phyloP scores from a whole-genome alignment of 2,329 filamentous ascomycete genomes.

The Bipolaris victoriae region DNA sequence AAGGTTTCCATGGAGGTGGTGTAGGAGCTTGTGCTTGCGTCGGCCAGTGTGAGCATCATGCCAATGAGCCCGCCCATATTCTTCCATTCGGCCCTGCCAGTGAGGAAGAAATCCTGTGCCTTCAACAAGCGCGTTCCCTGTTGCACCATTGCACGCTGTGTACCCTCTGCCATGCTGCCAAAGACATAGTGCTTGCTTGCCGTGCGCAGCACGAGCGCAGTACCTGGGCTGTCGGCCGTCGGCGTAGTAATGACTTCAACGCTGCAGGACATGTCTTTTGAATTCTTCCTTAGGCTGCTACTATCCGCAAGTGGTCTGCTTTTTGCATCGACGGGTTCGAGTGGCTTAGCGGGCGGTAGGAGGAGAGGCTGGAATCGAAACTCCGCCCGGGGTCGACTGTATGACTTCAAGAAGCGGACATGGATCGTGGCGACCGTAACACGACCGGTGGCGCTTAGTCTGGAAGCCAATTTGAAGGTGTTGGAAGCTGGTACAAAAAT shows the following conservation, averaged over 20 bases:
- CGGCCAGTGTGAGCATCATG: slow-evolving; percentile 82
- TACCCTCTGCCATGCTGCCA: slow-evolving; percentile 81
- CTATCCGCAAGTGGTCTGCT: not conserved
- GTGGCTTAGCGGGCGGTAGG: slow-evolving; percentile 19
- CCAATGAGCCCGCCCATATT: slow-evolving; percentile 83
- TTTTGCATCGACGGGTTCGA: not conserved
- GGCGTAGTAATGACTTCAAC: slow-evolving; percentile 81
- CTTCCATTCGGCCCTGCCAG: slow-evolving; percentile 76
- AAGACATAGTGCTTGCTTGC: slow-evolving; percentile 77
- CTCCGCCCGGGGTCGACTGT: slow-evolving; percentile 3
- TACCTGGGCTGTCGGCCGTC: slow-evolving; percentile 85
- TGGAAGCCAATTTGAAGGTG: slow-evolving; percentile 41
- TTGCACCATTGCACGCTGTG: slow-evolving; percentile 76
- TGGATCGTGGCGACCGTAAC: slow-evolving; percentile 35
- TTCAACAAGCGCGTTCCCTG: slow-evolving; percentile 69
- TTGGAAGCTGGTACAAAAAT: not conserved
- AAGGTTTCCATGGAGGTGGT: slow-evolving; percentile 51
- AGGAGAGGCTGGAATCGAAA: slow-evolving; percentile 6
- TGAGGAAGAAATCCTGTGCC: slow-evolving; percentile 80
- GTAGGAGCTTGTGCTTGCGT: slow-evolving; percentile 60
- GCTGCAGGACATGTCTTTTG: slow-evolving; percentile 68
- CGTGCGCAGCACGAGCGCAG: slow-evolving; percentile 77
- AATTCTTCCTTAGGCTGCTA: not conserved
- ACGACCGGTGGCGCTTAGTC: slow-evolving; percentile 29
- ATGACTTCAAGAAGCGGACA: slow-evolving; percentile 18